Conservation (phyloP, 192 early-diverging fungal species). For the Coemansia sp. region DNA sequence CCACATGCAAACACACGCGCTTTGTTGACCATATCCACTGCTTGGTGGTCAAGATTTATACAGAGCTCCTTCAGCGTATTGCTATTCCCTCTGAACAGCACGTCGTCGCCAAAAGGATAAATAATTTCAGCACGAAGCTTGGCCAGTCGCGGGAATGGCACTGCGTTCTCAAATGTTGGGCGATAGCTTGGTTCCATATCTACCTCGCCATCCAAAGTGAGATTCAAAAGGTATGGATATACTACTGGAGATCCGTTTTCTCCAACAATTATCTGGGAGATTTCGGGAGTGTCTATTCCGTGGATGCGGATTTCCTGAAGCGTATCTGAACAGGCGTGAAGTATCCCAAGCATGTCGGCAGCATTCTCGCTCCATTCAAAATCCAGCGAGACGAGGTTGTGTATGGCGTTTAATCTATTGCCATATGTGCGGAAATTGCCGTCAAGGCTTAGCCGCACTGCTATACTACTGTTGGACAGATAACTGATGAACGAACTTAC, state of each 20-base stretch:
- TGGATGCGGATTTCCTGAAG: neutral
- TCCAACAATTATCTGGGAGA: neutral
- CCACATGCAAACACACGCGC: neutral
- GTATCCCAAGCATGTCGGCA: neutral
- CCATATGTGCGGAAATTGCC: neutral
- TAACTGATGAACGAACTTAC: neutral
- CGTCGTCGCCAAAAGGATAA: slow-evolving; percentile 3
- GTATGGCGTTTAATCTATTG: neutral
- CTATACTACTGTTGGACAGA: neutral
- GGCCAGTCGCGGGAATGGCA: neutral
- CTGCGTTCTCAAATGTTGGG: neutral
- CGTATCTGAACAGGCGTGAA: neutral
- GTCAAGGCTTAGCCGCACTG: neutral
- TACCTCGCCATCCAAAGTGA: neutral
- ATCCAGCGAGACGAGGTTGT: neutral
- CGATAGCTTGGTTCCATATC: neutral
- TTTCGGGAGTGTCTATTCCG: neutral
- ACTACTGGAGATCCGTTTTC: neutral
- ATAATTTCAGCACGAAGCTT: neutral
- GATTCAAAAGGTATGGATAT: slow-evolving; percentile 3
- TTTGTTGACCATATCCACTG: neutral
- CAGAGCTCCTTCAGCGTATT: neutral
- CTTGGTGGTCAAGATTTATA: neutral
- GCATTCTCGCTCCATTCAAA: neutral
- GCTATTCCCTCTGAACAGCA: slow-evolving; percentile 7